Evolutionary conservation across 371 early-diverging fungal genomes (phyloP).

Genomic region (Rhizopus stolonifer): DNA sequence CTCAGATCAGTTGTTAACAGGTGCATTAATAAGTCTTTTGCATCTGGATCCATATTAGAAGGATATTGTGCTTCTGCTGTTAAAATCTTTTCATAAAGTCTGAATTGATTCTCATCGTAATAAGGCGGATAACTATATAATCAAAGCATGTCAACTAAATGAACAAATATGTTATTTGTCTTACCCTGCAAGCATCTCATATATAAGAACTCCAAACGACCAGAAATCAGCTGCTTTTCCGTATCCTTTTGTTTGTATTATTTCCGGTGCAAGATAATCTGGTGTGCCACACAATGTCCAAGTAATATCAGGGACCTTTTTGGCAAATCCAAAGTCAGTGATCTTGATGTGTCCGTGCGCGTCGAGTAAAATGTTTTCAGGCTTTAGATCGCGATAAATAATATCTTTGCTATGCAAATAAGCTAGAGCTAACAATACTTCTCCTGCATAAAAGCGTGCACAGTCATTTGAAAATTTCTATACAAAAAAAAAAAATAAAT

Average conservation of each 20-base stretch:
- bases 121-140: constrained; percentile 76
- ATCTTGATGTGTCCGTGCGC: constrained; percentile 93
- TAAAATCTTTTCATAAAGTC: constrained; percentile 91
- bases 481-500: background rate
- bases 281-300: constrained; percentile 98
- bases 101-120: constrained; percentile 92
- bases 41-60: constrained; percentile 77
- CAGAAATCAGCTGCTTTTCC: constrained; percentile 98
- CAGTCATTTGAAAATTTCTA: constrained; percentile 85
- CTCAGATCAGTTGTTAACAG: constrained; percentile 81
- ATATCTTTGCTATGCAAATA: constrained; percentile 91
- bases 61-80: constrained; percentile 78
- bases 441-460: constrained; percentile 80
- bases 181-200: constrained; percentile 93
- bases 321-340: constrained; percentile 99
- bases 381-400: constrained; percentile 94
- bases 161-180: too few species aligned
- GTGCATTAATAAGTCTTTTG: constrained; percentile 85
- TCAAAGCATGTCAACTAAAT: constrained; percentile 15
- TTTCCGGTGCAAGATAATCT: constrained; percentile 70
- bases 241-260: constrained; percentile 54
- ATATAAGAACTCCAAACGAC: constrained; percentile 97
- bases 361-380: constrained; percentile 92
- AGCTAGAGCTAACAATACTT: constrained; percentile 77
- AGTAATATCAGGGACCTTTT: constrained; percentile 61